A percentile compares a stretch with the other conserved stretches of the same genome.
These are phyloP conservation scores for Sclerotinia spermophila DNA, from an alignment of 2,329 filamentous ascomycete species.

Conservation along the genomic window DNA sequence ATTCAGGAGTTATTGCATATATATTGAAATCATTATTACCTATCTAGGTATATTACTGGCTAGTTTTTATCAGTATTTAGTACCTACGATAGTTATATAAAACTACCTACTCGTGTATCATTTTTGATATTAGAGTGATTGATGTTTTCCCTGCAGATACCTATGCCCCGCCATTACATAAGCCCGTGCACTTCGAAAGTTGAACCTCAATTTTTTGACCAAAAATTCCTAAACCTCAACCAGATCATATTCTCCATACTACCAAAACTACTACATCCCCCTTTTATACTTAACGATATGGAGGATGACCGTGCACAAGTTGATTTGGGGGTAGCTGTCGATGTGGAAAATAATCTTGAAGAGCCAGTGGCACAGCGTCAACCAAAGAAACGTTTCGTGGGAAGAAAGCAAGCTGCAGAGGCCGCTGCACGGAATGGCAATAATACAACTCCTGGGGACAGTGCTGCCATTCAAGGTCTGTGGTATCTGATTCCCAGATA, in stretches of 20 bases:
- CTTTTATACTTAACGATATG: constrained; percentile 47
- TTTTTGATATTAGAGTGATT: not conserved
- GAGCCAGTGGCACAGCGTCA: constrained; percentile 53
- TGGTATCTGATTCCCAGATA: constrained; percentile 26
- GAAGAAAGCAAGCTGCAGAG: constrained; percentile 68
- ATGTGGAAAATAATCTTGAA: constrained; percentile 57
- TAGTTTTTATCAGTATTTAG: not conserved
- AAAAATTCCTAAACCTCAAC: not conserved
- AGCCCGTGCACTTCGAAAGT: not conserved
- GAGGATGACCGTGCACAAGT: constrained; percentile 70
- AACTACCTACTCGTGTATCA: not conserved
- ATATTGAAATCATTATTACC: not conserved
- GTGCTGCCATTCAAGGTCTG: constrained; percentile 65
- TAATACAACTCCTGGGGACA: constrained; percentile 48
- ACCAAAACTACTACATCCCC: not conserved
- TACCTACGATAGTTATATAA: too few species aligned
- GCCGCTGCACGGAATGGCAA: constrained; percentile 43
- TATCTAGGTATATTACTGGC: not conserved
- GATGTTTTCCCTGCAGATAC: not conserved
- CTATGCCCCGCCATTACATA: not conserved
- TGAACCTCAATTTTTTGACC: not conserved
- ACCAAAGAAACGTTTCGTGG: constrained; percentile 90
- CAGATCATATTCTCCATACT: not conserved
- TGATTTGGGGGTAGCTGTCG: constrained; percentile 66
- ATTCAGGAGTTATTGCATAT: not conserved